A percentile compares a stretch with the other conserved stretches of the same genome.
Conservation (phyloP, 306 rosid genomes). For the Quercus ilex region DNA sequence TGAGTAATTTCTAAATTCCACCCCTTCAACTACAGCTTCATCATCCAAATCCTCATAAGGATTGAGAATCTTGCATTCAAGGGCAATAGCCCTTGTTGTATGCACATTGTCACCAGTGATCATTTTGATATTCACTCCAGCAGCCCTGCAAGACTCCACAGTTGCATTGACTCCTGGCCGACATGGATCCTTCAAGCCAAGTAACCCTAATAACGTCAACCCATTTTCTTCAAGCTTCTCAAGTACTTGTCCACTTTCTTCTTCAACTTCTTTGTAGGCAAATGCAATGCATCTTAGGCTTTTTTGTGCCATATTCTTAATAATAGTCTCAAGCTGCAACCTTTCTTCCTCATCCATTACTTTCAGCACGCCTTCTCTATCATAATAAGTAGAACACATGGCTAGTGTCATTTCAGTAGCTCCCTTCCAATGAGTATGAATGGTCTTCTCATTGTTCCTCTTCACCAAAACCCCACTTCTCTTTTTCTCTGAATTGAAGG, state of each 20-base stretch:
- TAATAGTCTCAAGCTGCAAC: neutral
- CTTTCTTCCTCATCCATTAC: slow-evolving; percentile 12
- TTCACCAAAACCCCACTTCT: slow-evolving; percentile 20
- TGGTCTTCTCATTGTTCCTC: neutral
- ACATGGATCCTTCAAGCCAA: slow-evolving; percentile 27
- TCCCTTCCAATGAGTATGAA: slow-evolving; percentile 27
- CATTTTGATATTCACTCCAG: slow-evolving; percentile 24
- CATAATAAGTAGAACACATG: slow-evolving; percentile 18
- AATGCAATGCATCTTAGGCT: slow-evolving; percentile 28
- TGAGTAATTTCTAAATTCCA: slow-evolving; percentile 21
- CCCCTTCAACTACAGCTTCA: slow-evolving; percentile 16
- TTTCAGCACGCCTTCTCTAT: slow-evolving; percentile 7
- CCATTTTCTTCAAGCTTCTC: slow-evolving; percentile 19
- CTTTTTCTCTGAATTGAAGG: slow-evolving; percentile 26
- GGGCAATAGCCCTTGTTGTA: slow-evolving; percentile 24
- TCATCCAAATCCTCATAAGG: neutral
- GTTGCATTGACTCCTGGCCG: slow-evolving; percentile 14
- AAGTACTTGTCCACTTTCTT: neutral
- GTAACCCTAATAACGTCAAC: slow-evolving; percentile 9
- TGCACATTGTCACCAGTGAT: slow-evolving; percentile 24
- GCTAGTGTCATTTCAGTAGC: slow-evolving; percentile 23
- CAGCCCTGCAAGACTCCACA: slow-evolving; percentile 21
- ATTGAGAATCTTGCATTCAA: slow-evolving; percentile 19
- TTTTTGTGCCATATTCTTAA: slow-evolving; percentile 25
- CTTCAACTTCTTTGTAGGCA: neutral